Base-by-base conservation (phyloP, 805 yeast species). In the Scheffersomyces stipitis region DNA sequence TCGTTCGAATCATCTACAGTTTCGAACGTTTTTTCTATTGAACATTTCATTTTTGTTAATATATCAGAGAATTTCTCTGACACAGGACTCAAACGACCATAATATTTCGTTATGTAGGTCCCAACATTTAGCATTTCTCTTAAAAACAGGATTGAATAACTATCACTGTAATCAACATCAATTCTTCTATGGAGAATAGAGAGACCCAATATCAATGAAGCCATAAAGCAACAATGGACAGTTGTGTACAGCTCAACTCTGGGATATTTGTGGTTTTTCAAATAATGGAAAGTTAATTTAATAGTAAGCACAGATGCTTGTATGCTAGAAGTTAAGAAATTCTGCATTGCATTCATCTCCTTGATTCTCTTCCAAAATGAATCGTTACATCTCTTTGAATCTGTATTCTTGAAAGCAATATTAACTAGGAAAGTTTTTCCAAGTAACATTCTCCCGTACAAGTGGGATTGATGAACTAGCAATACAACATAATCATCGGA, bases 351-450 rank as follows among this genome's bases (percentile, higher is more conserved):
- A 4, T 46, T 18, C 9, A 38, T 26, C 20, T 37, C 18, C 9
- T 15, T 30, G 42, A 44, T 28, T 37, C 32, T 33, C 47, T 31
- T 33, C 45, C 48, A 15, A 38, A 34, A 29, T 38, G 26, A 30
- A 46, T 42, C 24, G 24, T 20, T 20, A 10, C 24, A 20, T 20
- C 24, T 10, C 24, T 20, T 20, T 7, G 24, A 20, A 7, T 20
- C 24, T 20, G 24, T 10, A 20, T 20, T 20, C 24, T 34, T 47
- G 31, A 20, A 59, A 44, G 16, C 51, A 37, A 38, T 53, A 62
- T 38, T 20, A 20, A 64, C 58, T 44, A 64, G 64, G 38, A 66
- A 67, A 4, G 75, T 72, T 16, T 69, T 54, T 26, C 68, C 49
- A 4, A 69, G 44, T 15, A 68, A 36, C 14, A 62, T 47, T 4